phyloP scores from a whole-genome alignment of 2,329 filamentous ascomycete genomes.

The Teratosphaeria nubilosa region DNA sequence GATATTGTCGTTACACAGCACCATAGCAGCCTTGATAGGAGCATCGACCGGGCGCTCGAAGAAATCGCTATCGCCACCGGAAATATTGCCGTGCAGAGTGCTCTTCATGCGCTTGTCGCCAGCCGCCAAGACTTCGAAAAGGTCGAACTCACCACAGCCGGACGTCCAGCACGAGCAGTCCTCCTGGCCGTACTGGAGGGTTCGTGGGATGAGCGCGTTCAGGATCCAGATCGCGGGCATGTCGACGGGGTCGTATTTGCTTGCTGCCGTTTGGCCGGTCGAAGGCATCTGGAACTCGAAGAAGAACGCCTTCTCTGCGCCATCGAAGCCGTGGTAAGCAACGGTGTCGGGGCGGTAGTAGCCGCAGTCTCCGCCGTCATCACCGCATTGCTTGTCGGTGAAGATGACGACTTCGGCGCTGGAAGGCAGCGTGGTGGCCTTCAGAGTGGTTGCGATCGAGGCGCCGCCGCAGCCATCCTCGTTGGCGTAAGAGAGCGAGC shows the following conservation, averaged over 20 bases:
- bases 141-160: constrained; percentile 66
- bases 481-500: constrained; percentile 47
- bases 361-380: constrained; percentile 29
- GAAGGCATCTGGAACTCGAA: constrained; percentile 64
- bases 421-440: constrained; percentile 40
- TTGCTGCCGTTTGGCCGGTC: constrained; percentile 38
- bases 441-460: constrained; percentile 39
- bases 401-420: constrained; percentile 43
- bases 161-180: constrained; percentile 61
- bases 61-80: constrained; percentile 60
- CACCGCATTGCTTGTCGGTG: constrained; percentile 39
- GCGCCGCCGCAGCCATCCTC: constrained; percentile 38
- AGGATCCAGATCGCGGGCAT: constrained; percentile 70
- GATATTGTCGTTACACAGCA: constrained; percentile 48
- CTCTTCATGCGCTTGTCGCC: constrained; percentile 60
- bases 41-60: constrained; percentile 53
- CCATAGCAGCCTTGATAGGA: constrained; percentile 54
- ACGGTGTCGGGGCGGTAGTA: constrained; percentile 27
- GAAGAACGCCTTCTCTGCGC: constrained; percentile 61
- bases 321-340: constrained; percentile 57
- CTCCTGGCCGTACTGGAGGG: constrained; percentile 53
- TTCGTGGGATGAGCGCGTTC: constrained; percentile 62
- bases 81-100: constrained; percentile 54
- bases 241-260: constrained; percentile 36
- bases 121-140: constrained; percentile 58